Base-by-base conservation (phyloP, 2,329 filamentous ascomycete species). In the Sporothrix luriei region DNA sequence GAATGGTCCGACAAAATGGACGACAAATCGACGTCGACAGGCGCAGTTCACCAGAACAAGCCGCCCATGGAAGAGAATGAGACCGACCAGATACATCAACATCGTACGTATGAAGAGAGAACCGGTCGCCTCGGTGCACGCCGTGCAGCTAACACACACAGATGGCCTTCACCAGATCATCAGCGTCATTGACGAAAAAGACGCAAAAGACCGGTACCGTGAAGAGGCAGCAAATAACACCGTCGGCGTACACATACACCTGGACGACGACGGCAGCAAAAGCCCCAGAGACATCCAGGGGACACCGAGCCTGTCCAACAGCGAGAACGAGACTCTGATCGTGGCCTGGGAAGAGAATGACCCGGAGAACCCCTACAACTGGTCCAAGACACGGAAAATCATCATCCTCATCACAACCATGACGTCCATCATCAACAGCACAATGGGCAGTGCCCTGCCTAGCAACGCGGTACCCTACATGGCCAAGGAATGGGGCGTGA, bases 341-440 rank as follows among this genome's bases (percentile, higher is more conserved):
- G 77, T 85, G 72, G 78, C 79, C 1, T 86, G 84, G 83, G 79
- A 81, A 4, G 73, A 78, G 3, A 75, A 83, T 49, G 84, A 86
- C 72, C 77, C 80, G 1, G 84, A 85, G 71, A 85, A 87, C 70
- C 84, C 84, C 2, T 81, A 85, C 75, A 85, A 86, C 75, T 87
- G 83, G 82, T 78, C 82, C 19, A 74, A 71, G 57, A 80, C 43
- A 84, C 73, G 74, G 65, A 86, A 82, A 74, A 91, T 91, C 75
- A 73, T 78, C 1, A 82, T 91, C 6, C 75, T 89, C 2, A 75
- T 86, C 33, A 82, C 85, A 0, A 84, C 84, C 1, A 86, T 88
- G 78, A 76, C 85, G 72, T 82, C 84, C 68, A 88, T 91, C 55
- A 81, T 90, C 76, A 92, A 92, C 77, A 88, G 85, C 33, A 91